Evolutionary conservation across 1,284 basidiomycete species (phyloP), one percentile per base, ranked within the genome.

Genomic region (Ganoderma boninense): DNA sequence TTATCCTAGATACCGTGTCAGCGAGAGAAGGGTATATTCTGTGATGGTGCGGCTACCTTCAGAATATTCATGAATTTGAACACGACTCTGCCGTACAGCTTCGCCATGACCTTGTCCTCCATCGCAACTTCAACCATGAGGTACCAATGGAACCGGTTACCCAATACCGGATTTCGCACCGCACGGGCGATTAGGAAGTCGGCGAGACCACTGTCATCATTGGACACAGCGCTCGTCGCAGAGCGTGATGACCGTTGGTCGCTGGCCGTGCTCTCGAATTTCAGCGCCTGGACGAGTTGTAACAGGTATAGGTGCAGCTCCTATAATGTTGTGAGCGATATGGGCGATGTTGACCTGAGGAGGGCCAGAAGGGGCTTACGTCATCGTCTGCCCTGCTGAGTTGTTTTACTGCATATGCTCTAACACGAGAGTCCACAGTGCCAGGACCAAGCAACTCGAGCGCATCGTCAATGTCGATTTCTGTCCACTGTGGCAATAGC

Each of bases 121-220:
- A 92, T 82, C 10, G 89, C 88, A 35, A 91, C 92, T 81, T 99
- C 98, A 3, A 99, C 97, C 87, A 96, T 95, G 66, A 99, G 89
- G 77, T 99, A 99, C 98, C 98, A 99, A 79, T 98, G 94, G 71
- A 99, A 87, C 38, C 95, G 89, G 77, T 98, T 99, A 0, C 97
- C 97, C 1, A 99, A 85, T 0, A 96, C 87, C 0, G 87, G 86
- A 77, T 98, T 97, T 66, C 87, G 85, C 14, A 96, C 94, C 20
- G 95, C 95, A 23, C 97, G 89, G 5, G 89, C 84, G 65, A 99
- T 96, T 64, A 99, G 86, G 78, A 99, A 98, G 76, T 97, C 95
- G 0, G 95, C 92, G 1, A 98, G 84, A 1, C 94, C 94, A 77
- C 92, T 95, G 74, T 95, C 94, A 57, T 95, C 92, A 69, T 94